Conservation (phyloP, 352 stramenopile genomes). For the Phytophthora fragariaefolia region DNA sequence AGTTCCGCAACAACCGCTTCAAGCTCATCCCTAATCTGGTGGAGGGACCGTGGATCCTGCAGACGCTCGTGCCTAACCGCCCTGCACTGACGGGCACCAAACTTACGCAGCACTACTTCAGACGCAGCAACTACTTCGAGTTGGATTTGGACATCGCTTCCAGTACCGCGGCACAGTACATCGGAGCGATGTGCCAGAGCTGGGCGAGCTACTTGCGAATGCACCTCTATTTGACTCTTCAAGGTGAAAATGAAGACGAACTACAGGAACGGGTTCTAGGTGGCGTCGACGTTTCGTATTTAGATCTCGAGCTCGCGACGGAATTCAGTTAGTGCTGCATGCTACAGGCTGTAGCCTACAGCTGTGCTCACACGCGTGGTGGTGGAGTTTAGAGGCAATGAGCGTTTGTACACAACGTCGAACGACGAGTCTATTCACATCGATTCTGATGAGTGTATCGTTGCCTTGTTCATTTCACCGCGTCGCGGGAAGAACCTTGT, state of each 20-base stretch:
- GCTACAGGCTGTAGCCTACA: no score
- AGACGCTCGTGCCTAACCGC: constrained; percentile 81
- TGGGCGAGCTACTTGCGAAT: constrained; percentile 77
- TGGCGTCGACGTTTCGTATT: constrained; percentile 60
- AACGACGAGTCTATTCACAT: not conserved
- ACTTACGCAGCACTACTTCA: constrained; percentile 88
- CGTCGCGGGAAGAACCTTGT: constrained; percentile 88
- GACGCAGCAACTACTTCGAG: constrained; percentile 84
- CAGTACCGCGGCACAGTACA: constrained; percentile 75
- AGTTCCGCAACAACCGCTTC: constrained; percentile 79
- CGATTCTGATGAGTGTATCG: not conserved
- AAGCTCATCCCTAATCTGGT: constrained; percentile 91
- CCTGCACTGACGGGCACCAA: constrained; percentile 87
- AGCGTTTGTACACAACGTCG: constrained; percentile 9
- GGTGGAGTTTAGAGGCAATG: constrained; percentile 26
- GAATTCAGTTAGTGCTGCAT: constrained; percentile 36
- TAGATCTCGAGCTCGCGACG: constrained; percentile 62
- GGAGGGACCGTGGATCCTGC: constrained; percentile 86
- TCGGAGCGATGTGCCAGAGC: constrained; percentile 83
- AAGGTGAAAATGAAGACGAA: constrained; percentile 73
- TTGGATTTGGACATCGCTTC: constrained; percentile 87
- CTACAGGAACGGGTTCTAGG: constrained; percentile 79
- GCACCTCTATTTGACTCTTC: constrained; percentile 82
- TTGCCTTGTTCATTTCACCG: constrained; percentile 32
- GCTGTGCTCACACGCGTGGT: no score